Base-by-base conservation (phyloP, 305 asterid genomes). In the Nicotiana rustica region DNA sequence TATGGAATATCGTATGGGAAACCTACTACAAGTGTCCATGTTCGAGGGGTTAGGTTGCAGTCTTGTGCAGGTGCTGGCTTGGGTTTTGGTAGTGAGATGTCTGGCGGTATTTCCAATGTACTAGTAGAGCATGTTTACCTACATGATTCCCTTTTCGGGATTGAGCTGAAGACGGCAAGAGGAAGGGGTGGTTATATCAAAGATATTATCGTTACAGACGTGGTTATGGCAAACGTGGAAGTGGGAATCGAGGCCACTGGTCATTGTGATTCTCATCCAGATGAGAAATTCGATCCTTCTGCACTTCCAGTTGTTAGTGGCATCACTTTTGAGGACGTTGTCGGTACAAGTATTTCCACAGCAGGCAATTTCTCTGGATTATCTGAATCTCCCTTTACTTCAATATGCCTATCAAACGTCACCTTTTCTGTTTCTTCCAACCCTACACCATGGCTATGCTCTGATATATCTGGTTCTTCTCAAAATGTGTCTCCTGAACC, bases 71-170 rank as follows among this genome's bases (percentile, higher is more conserved):
- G 98, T 14, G 84, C 97, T 3, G 97, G 89, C 13, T 61, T 94
- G 5, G 97, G 95, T 65, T 84, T 92, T 52, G 98, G 98, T 21
- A 92, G 93, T 52, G 97, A 94, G 84, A 94, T 94, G 98, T 94
- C 98, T 0, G 98, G 98, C 6, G 97, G 98, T 38, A 90, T 94
- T 79, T 94, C 97, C 47, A 56, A 41, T 29, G 69, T 94, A 33
- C 61, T 91, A 6, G 87, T 89, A 5, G 95, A 94, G 88, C 82
- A 88, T 12, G 84, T 90, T 18, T 83, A 77, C 64, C 79, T 94
- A 78, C 89, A 83, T 13, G 85, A 91, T 84, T 92, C 98, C 9
- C 47, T 57, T 0, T 69, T 60, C 2, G 98, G 93, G n/a, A 83
- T 94, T 9, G 92, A 89, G 89, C 85, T 94, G 2, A 91, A 91